Conservation (phyloP, 148 eudicot genomes). For the Rhododendron ovatum region DNA sequence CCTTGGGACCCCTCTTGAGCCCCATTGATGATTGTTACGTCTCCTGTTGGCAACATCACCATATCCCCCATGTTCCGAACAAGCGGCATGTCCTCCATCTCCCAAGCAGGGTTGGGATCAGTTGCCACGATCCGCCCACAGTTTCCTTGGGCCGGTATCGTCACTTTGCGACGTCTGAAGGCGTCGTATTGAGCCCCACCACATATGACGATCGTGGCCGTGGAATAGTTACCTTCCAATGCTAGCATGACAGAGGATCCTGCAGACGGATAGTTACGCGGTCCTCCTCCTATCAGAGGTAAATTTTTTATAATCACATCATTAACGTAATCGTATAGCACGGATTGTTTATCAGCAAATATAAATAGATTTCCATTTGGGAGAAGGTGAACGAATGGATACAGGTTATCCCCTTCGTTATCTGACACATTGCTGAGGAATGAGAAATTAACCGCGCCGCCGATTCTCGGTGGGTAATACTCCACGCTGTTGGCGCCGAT, state of each 20-base stretch:
- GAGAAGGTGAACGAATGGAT: constrained; percentile 80
- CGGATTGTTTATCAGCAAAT: constrained; percentile 67
- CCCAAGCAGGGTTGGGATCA: neutral
- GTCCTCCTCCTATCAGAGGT: constrained; percentile 29
- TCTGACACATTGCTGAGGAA: constrained; percentile 54
- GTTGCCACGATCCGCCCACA: constrained; percentile 36
- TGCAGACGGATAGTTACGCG: constrained; percentile 66
- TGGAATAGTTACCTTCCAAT: constrained; percentile 49
- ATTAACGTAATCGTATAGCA: constrained; percentile 44
- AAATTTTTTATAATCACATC: constrained; percentile 41
- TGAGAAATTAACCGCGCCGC: constrained; percentile 45
- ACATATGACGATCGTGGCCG: constrained; percentile 68
- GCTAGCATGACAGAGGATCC: constrained; percentile 92
- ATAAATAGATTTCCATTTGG: constrained; percentile 68
- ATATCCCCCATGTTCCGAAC: neutral
- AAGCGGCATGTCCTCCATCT: constrained; percentile 3
- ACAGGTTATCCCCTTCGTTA: constrained; percentile 71
- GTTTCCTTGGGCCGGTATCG: constrained; percentile 59
- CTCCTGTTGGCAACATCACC: neutral
- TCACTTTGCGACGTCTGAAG: constrained; percentile 39
- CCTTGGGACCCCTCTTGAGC: constrained; percentile 58
- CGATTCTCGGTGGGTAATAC: constrained; percentile 49
- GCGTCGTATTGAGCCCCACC: constrained; percentile 86
- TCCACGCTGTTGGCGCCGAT: constrained; percentile 42
- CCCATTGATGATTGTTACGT: neutral